phyloP scores from a whole-genome alignment of 2,329 filamentous ascomycete genomes.

The Magnaporthiopsis rhizophila region DNA sequence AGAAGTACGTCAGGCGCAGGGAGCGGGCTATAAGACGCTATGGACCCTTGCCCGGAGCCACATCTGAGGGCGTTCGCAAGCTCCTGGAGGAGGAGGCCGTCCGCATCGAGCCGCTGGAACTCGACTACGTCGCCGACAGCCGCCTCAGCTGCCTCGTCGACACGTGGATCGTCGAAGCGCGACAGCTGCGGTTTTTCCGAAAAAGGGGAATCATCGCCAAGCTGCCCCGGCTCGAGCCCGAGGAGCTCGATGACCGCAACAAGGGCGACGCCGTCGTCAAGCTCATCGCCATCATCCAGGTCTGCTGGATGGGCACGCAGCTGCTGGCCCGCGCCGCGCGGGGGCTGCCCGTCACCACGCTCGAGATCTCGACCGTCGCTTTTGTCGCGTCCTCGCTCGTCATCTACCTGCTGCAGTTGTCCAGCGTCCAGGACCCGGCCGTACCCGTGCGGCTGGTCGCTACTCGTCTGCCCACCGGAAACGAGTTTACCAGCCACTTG shows the following conservation, averaged over 20 bases:
- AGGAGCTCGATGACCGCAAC: neutral
- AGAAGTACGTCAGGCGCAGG: too few relatives aligned
- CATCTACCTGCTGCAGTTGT: conserved; percentile 8
- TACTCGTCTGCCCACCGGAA: too few relatives aligned
- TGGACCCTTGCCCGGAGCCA: too few relatives aligned
- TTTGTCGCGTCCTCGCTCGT: neutral
- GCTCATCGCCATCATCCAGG: neutral
- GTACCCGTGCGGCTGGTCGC: too few relatives aligned
- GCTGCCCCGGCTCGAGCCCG: neutral
- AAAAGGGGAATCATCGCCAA: neutral
- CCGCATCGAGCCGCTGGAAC: too few relatives aligned
- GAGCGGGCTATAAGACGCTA: too few relatives aligned
- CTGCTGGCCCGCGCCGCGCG: neutral
- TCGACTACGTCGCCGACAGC: too few relatives aligned
- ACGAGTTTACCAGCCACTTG: too few relatives aligned
- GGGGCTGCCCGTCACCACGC: neutral
- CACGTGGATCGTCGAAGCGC: neutral
- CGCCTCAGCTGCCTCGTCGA: too few relatives aligned
- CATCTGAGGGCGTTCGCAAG: neutral
- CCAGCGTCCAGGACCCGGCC: conserved; percentile 11
- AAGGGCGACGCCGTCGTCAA: neutral
- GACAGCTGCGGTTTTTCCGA: neutral
- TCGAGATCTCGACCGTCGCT: neutral
- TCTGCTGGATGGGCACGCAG: neutral
- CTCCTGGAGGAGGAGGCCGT: neutral